Evolutionary conservation across 768 basidiomycete genomes (phyloP), one percentile per base, ranked within the genome.

Genomic region (Boletus sensibilis): DNA sequence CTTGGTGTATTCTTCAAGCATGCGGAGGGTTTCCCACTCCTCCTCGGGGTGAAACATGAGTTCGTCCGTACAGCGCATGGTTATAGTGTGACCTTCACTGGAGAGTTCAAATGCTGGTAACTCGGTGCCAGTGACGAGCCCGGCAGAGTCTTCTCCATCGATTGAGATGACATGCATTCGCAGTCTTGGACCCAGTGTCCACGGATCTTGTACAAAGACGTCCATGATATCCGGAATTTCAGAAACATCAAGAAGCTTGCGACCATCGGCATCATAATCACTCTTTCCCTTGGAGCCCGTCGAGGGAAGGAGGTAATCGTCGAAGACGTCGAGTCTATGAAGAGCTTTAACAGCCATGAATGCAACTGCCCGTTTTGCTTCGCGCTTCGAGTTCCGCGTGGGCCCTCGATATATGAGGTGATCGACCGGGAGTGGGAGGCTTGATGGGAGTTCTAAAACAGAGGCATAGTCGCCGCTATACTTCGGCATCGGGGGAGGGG

Each of bases 341-440:
- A 96, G 77, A 3, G 76, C 76, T 61, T 82, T 85, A 21, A 92
- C 89, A 3, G 88, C 92, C 58, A 83, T 72, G 68, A 92, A 95
- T 0, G 92, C 89, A 12, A 83, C 92, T 4, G 88, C 88, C 8
- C 93, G 85, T 63, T 85, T 91, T 1, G 94, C 92, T 65, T 90
- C 90, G 57, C 81, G 85, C 68, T 93, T 94, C 13, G 89, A 82
- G 42, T 77, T 74, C 54, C 80, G 82, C 6, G 52, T 57, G 4
- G 89, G 87, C 0, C 91, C 91, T 14, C 73, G 66, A 58, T 80
- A 89, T 4, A 75, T 66, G 13, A 90, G 79, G 49, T 83, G 72
- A 41, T 79, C 72, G 0, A 77, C 69, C 0, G 82, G 74, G 4
- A 91, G 76, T 31, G 89, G 84, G 6, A 93, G 76, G 50, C 79